phyloP scores from a whole-genome alignment of 208 protist species.

The Trypanosoma boissoni region DNA sequence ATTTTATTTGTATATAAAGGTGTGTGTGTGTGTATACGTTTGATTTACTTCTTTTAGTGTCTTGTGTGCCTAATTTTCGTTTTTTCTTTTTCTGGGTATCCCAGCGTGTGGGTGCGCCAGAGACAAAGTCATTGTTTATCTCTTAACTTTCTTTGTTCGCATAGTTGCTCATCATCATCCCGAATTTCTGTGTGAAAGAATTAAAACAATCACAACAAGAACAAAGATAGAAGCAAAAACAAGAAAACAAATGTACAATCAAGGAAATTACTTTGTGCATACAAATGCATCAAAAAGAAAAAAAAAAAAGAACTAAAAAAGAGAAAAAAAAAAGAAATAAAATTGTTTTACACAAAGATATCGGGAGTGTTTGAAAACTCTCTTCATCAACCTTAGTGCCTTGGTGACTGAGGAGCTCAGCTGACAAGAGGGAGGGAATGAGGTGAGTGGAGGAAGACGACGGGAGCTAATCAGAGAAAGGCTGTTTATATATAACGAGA shows the following conservation, averaged over 20 bases:
- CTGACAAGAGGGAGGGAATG: too few relatives aligned
- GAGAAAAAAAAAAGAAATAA: slow-evolving; percentile 2
- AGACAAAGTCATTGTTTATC: too few relatives aligned
- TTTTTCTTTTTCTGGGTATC: too few relatives aligned
- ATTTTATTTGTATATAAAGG: too few relatives aligned
- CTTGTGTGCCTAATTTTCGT: slow-evolving; percentile 21
- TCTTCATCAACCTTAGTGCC: too few relatives aligned
- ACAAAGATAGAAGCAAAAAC: neutral
- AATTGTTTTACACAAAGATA: neutral
- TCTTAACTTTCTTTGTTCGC: slow-evolving; percentile 22
- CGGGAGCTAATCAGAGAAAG: too few relatives aligned
- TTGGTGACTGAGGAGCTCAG: too few relatives aligned
- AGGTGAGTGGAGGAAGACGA: neutral
- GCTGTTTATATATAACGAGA: too few relatives aligned
- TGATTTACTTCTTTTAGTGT: neutral
- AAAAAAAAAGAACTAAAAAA: slow-evolving; percentile 9
- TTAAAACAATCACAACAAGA: neutral
- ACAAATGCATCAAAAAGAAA: slow-evolving; percentile 10
- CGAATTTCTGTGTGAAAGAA: neutral
- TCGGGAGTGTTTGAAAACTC: too few relatives aligned
- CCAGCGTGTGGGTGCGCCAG: too few relatives aligned
- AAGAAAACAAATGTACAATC: neutral
- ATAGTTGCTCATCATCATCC: neutral
- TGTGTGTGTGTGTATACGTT: neutral
- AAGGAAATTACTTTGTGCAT: neutral